Evolutionary conservation across 108 stramenopile species (phyloP).

Genomic region (Parmales sp.): DNA sequence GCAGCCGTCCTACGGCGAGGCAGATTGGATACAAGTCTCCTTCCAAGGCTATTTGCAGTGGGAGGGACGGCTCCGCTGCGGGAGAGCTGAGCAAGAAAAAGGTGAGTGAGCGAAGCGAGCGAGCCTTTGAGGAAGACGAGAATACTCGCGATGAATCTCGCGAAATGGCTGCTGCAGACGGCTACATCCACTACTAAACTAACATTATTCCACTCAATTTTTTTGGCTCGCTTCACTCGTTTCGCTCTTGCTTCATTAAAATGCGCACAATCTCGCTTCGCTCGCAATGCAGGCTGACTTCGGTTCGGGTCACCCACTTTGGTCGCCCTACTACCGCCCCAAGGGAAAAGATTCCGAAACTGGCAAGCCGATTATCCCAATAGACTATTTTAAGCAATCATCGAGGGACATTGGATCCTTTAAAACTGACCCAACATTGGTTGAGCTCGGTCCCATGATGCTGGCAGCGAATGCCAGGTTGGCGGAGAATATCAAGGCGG

Average conservation of each 20-base stretch:
- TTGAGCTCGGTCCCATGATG: not conserved
- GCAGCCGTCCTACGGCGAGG: not conserved
- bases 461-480: not conserved
- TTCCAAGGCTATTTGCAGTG: not conserved
- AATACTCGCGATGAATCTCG: too few relatives aligned
- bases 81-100: not conserved
- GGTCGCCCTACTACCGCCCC: conserved; percentile 7
- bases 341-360: not conserved
- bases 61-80: not conserved
- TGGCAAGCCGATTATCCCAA: conserved; percentile 2
- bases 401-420: not conserved
- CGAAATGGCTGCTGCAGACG: too few relatives aligned
- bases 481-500: not conserved
- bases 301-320: not conserved
- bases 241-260: too few relatives aligned
- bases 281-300: too few relatives aligned
- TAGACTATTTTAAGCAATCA: not conserved
- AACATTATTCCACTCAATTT: too few relatives aligned
- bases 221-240: too few relatives aligned
- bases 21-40: not conserved
- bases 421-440: not conserved
- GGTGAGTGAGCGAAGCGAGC: too few relatives aligned
- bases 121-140: too few relatives aligned
- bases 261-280: too few relatives aligned
- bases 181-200: too few relatives aligned